phyloP scores from a whole-genome alignment of 2,329 filamentous ascomycete genomes.

The Aureobasidium subglaciale region DNA sequence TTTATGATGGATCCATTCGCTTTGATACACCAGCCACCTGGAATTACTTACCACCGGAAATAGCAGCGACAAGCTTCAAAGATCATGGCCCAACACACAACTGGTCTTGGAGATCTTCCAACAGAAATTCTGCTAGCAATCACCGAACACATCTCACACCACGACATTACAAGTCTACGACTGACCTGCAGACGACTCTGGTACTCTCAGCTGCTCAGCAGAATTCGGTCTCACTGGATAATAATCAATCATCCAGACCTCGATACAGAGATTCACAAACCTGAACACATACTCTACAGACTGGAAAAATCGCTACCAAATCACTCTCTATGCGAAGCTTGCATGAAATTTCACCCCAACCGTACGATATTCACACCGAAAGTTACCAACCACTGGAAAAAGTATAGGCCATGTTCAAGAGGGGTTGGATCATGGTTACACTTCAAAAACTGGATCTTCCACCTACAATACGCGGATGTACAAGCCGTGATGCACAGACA shows the following conservation, averaged over 20 bases:
- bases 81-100: neutral
- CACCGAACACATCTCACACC: neutral
- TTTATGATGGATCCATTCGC: too few species aligned
- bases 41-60: too few species aligned
- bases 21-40: too few species aligned
- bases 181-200: neutral
- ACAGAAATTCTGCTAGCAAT: neutral
- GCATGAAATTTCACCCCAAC: neutral
- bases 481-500: neutral
- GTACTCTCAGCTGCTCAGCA: neutral
- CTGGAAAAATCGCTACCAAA: neutral
- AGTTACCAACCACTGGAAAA: neutral
- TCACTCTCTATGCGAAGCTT: neutral
- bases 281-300: too few species aligned
- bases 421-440: neutral
- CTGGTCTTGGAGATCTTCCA: neutral
- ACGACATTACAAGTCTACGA: neutral
- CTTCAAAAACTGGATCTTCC: neutral
- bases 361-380: neutral
- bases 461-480: neutral
- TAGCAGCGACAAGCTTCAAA: neutral
- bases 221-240: too few species aligned
- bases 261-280: too few species aligned
- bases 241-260: neutral
- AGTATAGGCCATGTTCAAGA: neutral